A percentile compares a stretch with the other conserved stretches of the same genome.
phyloP scores from a whole-genome alignment of 306 rosid genomes.

The Rosa multiflora region DNA sequence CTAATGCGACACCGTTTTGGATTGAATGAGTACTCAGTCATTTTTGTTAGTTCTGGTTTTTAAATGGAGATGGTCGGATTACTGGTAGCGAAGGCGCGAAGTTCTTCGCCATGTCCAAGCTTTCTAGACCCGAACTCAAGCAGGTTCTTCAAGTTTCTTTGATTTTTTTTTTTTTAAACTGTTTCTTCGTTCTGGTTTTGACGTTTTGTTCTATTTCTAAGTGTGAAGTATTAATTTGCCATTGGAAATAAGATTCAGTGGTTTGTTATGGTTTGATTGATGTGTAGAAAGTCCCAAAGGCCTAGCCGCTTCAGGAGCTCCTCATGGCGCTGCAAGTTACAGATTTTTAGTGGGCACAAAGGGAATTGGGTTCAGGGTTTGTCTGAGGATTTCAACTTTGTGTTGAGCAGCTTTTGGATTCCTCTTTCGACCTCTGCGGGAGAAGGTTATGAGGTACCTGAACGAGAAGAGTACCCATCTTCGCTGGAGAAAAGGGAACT shows the following conservation, averaged over 20 bases:
- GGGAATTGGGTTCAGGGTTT: too few relatives aligned
- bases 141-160: conserved; percentile 36
- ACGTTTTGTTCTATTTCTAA: not conserved
- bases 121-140: conserved; percentile 75
- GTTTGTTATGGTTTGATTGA: not conserved
- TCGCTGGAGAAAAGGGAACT: not conserved
- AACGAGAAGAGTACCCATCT: too few relatives aligned
- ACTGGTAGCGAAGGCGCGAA: conserved; percentile 72
- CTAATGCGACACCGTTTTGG: too few relatives aligned
- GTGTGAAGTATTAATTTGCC: not conserved
- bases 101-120: conserved; percentile 78
- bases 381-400: too few relatives aligned
- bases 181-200: not conserved
- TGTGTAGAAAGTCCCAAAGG: too few relatives aligned
- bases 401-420: too few relatives aligned
- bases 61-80: conserved; percentile 81
- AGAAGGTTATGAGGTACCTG: too few relatives aligned
- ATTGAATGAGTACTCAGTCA: too few relatives aligned
- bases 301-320: too few relatives aligned
- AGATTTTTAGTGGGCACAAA: too few relatives aligned
- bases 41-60: not conserved
- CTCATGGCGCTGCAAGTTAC: too few relatives aligned
- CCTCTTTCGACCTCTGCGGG: too few relatives aligned
- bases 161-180: not conserved
- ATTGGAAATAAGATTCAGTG: not conserved